Evolutionary conservation across 2,329 filamentous ascomycete species (phyloP), one percentile per base, ranked within the genome.

Genomic region (Stachybotrys echinatus): DNA sequence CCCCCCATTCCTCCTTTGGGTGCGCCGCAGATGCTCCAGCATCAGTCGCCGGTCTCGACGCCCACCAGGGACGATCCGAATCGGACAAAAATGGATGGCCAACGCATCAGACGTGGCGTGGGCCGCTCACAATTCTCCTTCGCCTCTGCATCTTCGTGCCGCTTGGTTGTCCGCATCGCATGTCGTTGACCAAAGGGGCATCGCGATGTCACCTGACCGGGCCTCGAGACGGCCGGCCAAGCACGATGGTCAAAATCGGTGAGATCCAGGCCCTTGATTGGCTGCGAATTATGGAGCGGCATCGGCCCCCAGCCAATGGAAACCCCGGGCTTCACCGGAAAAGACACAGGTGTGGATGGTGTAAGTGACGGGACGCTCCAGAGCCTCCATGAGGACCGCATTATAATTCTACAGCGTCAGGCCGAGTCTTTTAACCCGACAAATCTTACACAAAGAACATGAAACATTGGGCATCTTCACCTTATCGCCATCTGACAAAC

Each of bases 401-500:
- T 68, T 69, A 70, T 69, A 69, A 66, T 62, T 64, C 61, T 65
- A 61, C 59, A 54, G 62, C 62, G 64, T 63, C 66, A 68, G 65
- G 62, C 63, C 64, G 55, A 62, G 62, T 66, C 65, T 61, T 62
- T 62, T 64, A 65, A 65, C 62, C 64, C 61, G 60, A 65, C 61
- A 60, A 65, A 64, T 68, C 65, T 68, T 66, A 63, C 64, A 69
- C 66, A 66, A 57, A 66, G 63, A 58, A 62, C 63, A 60, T 61
- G 65, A 61, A 58, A 65, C 58, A 65, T 69, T 69, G 64, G 65
- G 66, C 62, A 66, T 67, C 64, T 68, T 67, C 63, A 66, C 55
- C 61, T 67, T 66, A 61, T 68, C 67, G 64, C 60, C 61, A 61
- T 63, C 61, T 64, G 63, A 67, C 62, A 63, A 52, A 63, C 63